A percentile compares a stretch with the other conserved stretches of the same genome.
phyloP scores from a whole-genome alignment of 2,329 filamentous ascomycete species.

The Nigrograna mackinnonii region DNA sequence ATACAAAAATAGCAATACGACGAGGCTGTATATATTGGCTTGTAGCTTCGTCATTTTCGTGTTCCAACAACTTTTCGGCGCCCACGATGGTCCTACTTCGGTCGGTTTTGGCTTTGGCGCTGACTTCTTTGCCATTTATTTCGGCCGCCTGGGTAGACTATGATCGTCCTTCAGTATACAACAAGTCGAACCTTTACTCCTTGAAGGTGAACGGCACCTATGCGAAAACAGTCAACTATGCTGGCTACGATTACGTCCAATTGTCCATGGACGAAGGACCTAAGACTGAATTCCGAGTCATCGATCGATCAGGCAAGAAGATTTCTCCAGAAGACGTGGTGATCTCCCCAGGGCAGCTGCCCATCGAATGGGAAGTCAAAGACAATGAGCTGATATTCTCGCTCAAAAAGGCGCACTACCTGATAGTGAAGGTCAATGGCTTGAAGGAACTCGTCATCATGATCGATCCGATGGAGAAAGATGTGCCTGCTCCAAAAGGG shows the following conservation, averaged over 20 bases:
- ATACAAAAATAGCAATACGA: too few relatives aligned
- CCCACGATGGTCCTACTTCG: neutral
- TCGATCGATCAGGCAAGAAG: constrained; percentile 2
- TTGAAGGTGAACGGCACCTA: constrained; percentile 7
- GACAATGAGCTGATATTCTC: constrained; percentile 7
- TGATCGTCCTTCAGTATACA: constrained; percentile 5
- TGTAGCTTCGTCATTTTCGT: too few relatives aligned
- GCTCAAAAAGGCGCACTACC: constrained; percentile 8
- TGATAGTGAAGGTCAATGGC: constrained; percentile 11
- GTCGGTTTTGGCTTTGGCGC: neutral
- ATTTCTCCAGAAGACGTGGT: constrained; percentile 1
- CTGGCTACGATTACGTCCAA: constrained; percentile 9
- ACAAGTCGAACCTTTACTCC: constrained; percentile 6
- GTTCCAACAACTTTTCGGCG: too few relatives aligned
- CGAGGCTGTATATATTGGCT: too few relatives aligned
- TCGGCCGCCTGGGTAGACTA: constrained; percentile 7
- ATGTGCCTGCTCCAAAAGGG: constrained; percentile 7
- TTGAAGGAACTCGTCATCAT: constrained; percentile 7
- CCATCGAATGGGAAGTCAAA: constrained; percentile 2
- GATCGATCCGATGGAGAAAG: constrained; percentile 9
- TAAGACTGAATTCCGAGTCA: constrained; percentile 7
- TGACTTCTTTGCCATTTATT: constrained; percentile 1
- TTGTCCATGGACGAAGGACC: constrained; percentile 6
- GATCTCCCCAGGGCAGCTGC: constrained; percentile 5
- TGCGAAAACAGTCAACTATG: constrained; percentile 5